These are phyloP conservation scores for Oemleria cerasiformis DNA, from an alignment of 306 rosid genomes.

Conservation along the genomic window DNA sequence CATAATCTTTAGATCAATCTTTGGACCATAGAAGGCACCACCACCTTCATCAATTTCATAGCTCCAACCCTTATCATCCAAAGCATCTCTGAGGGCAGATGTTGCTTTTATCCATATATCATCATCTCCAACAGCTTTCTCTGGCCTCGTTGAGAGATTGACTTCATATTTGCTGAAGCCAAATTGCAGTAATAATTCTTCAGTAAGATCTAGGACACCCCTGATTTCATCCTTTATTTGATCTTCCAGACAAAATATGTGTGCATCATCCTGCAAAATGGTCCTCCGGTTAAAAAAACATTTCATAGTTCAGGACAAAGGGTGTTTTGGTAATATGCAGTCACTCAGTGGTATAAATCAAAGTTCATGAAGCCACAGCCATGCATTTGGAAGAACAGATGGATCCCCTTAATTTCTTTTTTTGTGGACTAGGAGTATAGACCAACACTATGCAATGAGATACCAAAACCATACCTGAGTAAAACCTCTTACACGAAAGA, in stretches of 20 bases:
- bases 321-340: too few species aligned
- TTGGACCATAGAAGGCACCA: conserved; percentile 98
- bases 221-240: conserved; percentile 93
- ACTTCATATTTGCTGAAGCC: conserved; percentile 91
- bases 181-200: conserved; percentile 70
- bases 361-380: too few species aligned
- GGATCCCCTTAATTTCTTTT: too few species aligned
- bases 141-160: conserved; percentile 93
- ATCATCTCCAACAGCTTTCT: conserved; percentile 82
- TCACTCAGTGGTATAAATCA: too few species aligned
- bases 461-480: conserved; percentile 60
- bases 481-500: conserved; percentile 95
- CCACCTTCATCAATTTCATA: conserved; percentile 94
- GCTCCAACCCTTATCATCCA: conserved; percentile 88
- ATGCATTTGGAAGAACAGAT: too few species aligned
- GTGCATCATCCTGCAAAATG: conserved; percentile 91
- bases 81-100: conserved; percentile 80
- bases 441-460: conserved; percentile 7
- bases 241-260: conserved; percentile 87
- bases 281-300: conserved; percentile 23
- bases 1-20: conserved; percentile 96
- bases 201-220: conserved; percentile 93
- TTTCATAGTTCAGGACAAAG: background rate
- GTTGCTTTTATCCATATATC: conserved; percentile 90
- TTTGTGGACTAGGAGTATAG: conserved; percentile 3